A percentile compares a stretch with the other conserved stretches of the same genome.
Evolutionary conservation across 169 alveolate genomes (phyloP).

Genomic region (Haemoproteus tartakovskyi): DNA sequence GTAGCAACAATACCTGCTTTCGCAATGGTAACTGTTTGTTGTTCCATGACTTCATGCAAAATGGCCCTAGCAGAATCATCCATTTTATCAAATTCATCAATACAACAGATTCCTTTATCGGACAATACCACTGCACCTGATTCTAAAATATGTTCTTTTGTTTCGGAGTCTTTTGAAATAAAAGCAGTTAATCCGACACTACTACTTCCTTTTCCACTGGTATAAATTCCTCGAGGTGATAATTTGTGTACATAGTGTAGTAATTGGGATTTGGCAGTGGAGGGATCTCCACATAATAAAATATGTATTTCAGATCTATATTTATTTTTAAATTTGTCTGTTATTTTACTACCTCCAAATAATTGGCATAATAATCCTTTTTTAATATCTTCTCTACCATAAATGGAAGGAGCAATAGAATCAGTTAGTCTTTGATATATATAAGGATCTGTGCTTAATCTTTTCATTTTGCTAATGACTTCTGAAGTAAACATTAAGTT

Average conservation of each 20-base stretch:
- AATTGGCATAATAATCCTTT: constrained; percentile 94
- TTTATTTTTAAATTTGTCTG: constrained; percentile 69
- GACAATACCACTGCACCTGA: constrained; percentile 98
- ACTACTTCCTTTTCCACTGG: constrained; percentile 95
- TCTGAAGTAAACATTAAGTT: constrained; percentile 71
- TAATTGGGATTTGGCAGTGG: constrained; percentile 98
- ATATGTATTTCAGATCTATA: constrained; percentile 94
- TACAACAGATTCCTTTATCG: constrained; percentile 98
- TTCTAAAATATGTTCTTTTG: constrained; percentile 94
- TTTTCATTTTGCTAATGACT: constrained; percentile 78
- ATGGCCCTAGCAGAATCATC: constrained; percentile 97
- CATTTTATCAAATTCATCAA: constrained; percentile 99
- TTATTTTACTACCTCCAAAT: constrained; percentile 94
- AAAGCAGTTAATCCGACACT: constrained; percentile 99
- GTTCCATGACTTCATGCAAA: constrained; percentile 99
- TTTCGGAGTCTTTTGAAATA: constrained; percentile 96
- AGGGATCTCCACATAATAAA: constrained; percentile 99
- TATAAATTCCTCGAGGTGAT: constrained; percentile 96
- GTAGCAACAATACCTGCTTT: constrained; percentile 96
- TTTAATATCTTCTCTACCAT: constrained; percentile 94
- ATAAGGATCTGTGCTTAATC: constrained; percentile 85
- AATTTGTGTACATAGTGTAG: constrained; percentile 93
- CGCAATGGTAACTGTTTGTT: constrained; percentile 98
- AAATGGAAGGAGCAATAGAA: constrained; percentile 96
- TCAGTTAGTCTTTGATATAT: constrained; percentile 90